A percentile compares a stretch with the other conserved stretches of the same genome.
These are phyloP conservation scores for Moelleriella libera DNA, from an alignment of 2,329 filamentous ascomycete genomes.

Conservation along the genomic window DNA sequence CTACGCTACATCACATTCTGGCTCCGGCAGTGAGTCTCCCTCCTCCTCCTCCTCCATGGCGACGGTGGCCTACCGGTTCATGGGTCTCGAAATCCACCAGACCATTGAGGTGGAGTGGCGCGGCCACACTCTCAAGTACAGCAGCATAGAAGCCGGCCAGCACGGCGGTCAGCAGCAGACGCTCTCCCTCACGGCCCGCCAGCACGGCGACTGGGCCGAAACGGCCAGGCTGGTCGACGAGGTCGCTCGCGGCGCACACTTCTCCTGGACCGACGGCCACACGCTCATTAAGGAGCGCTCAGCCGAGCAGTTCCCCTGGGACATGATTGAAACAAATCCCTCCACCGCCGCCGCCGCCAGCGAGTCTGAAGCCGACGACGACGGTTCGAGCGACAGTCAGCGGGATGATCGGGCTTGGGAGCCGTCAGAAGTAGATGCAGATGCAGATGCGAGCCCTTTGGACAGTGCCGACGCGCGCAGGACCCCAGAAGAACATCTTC, in stretches of 20 bases:
- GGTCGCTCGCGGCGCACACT: conserved; percentile 15
- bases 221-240: conserved; percentile 13
- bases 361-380: neutral
- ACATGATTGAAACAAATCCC: conserved; percentile 11
- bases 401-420: too few species aligned
- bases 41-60: neutral
- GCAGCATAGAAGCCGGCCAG: conserved; percentile 34
- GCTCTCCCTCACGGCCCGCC: conserved; percentile 22
- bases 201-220: neutral
- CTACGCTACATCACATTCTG: neutral
- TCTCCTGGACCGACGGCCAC: conserved; percentile 21
- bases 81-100: conserved; percentile 38
- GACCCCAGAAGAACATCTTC: too few species aligned
- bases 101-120: conserved; percentile 25
- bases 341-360: too few species aligned
- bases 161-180: conserved; percentile 37
- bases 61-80: conserved; percentile 24
- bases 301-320: conserved; percentile 12
- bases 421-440: too few species aligned
- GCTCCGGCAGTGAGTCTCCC: too few species aligned
- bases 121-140: conserved; percentile 34
- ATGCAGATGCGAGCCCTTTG: too few species aligned
- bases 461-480: too few species aligned
- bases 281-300: conserved; percentile 12
- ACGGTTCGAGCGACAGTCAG: neutral